phyloP scores from a whole-genome alignment of 345 rosid species.

The Heritiera fomes region DNA sequence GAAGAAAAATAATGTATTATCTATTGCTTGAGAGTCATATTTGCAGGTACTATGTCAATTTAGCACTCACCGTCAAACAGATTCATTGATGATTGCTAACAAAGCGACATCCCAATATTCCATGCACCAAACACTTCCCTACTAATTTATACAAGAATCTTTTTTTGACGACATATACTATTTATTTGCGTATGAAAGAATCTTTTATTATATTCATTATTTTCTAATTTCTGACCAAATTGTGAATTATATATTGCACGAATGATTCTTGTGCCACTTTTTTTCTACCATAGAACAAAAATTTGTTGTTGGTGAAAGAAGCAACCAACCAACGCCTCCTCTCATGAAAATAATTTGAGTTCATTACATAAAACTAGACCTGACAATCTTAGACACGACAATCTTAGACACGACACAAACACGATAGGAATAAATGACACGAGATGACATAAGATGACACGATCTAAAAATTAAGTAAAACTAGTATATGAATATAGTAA shows the following conservation, averaged over 20 bases:
- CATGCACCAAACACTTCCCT: neutral
- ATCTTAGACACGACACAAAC: too few relatives aligned
- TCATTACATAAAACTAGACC: neutral
- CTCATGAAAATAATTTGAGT: neutral
- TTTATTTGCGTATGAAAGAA: neutral
- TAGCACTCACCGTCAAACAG: neutral
- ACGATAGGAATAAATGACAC: too few relatives aligned
- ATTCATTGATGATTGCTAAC: neutral
- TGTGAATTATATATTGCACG: neutral
- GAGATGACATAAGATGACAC: too few relatives aligned
- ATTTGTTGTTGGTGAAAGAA: constrained; percentile 14
- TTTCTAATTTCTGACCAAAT: neutral
- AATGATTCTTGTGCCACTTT: neutral
- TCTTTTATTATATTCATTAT: neutral
- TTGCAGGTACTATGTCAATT: neutral
- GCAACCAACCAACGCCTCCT: neutral
- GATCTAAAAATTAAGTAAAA: too few relatives aligned
- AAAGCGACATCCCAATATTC: neutral
- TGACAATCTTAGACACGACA: too few relatives aligned
- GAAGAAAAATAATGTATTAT: too few relatives aligned
- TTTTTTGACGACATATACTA: neutral
- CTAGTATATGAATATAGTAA: too few relatives aligned
- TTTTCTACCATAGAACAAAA: neutral
- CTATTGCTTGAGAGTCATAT: too few relatives aligned
- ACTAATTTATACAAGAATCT: neutral